Percentiles rank a stretch among this genome's conserved stretches.
phyloP scores from a whole-genome alignment of 495 filamentous ascomycete genomes.

The Stereocaulon alpinum region DNA sequence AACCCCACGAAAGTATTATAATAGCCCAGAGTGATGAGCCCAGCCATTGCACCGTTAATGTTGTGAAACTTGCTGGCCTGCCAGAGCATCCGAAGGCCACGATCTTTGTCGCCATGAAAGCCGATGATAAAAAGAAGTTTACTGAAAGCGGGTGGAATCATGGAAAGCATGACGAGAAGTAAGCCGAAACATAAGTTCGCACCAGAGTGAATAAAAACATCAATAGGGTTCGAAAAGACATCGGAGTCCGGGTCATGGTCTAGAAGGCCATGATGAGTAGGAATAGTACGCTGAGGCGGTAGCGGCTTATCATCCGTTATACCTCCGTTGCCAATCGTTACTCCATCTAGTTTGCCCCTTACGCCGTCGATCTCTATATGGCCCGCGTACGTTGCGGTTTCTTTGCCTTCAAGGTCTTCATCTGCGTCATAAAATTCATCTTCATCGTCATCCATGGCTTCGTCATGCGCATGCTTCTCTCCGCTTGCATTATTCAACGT shows the following conservation, averaged over 20 bases:
- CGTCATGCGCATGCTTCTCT: neutral
- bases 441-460: conserved; percentile 26
- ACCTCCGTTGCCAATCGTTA: conserved; percentile 23
- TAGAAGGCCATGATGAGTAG: conserved; percentile 26
- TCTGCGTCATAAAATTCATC: conserved; percentile 38
- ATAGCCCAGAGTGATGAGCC: conserved; percentile 67
- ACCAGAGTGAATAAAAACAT: conserved; percentile 82
- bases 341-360: conserved; percentile 26
- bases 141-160: conserved; percentile 82
- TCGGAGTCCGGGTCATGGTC: conserved; percentile 42
- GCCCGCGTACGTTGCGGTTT: conserved; percentile 26
- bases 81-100: conserved; percentile 81
- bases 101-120: conserved; percentile 80
- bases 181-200: conserved; percentile 82
- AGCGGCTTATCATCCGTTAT: conserved; percentile 1
- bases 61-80: conserved; percentile 79
- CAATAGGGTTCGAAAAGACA: conserved; percentile 57
- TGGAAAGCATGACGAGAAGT: conserved; percentile 71
- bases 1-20: conserved; percentile 80
- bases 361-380: conserved; percentile 27
- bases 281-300: conserved; percentile 21
- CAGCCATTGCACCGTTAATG: conserved; percentile 84
- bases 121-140: conserved; percentile 80
- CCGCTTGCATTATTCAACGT: neutral
- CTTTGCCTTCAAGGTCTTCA: conserved; percentile 23